Percentiles rank a stretch among this genome's conserved stretches.
phyloP scores from a whole-genome alignment of 306 rosid species.

The Medicago lupulina region DNA sequence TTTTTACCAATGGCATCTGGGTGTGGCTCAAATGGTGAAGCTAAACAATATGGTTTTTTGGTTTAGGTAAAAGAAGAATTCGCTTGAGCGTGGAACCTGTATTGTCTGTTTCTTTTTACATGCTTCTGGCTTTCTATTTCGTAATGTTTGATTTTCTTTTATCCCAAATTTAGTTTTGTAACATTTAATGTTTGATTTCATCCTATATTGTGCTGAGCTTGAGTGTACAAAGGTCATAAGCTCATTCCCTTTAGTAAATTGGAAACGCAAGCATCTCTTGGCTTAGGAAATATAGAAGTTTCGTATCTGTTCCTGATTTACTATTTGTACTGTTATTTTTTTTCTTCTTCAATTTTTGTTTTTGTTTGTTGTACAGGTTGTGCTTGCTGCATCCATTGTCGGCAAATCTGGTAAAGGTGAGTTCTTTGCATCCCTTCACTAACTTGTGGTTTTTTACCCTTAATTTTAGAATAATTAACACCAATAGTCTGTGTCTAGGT shows the following conservation, averaged over 20 bases:
- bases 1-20: too few relatives aligned
- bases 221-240: neutral
- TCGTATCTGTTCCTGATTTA: neutral
- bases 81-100: too few relatives aligned
- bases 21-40: too few relatives aligned
- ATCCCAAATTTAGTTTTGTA: neutral
- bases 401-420: conserved; percentile 97
- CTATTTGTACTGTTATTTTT: neutral
- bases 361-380: conserved; percentile 67
- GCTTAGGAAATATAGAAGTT: neutral
- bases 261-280: neutral
- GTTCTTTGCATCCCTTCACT: conserved; percentile 29
- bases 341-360: neutral
- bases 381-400: conserved; percentile 84
- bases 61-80: too few relatives aligned
- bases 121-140: too few relatives aligned
- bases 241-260: too few relatives aligned
- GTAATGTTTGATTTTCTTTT: neutral
- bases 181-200: neutral
- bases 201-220: neutral
- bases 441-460: neutral
- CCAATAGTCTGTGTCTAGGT: neutral
- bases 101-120: too few relatives aligned
- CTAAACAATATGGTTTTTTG: too few relatives aligned
- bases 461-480: neutral